phyloP scores from a whole-genome alignment of 192 early-diverging fungal genomes.

The Gigaspora rosea region DNA sequence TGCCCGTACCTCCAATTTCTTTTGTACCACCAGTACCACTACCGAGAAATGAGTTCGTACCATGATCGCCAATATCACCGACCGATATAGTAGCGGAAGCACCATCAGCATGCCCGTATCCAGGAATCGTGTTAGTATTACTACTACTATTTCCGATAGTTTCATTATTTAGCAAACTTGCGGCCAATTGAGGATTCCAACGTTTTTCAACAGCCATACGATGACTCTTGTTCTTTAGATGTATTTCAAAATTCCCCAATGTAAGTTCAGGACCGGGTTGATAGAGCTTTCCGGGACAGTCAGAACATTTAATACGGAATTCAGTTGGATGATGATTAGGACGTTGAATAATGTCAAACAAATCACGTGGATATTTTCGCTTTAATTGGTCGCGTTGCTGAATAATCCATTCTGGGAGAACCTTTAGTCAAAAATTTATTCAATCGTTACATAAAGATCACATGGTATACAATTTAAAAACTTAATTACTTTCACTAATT shows the following conservation, averaged over 20 bases:
- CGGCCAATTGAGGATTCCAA: not conserved
- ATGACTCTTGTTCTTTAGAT: conserved; percentile 48
- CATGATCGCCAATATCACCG: too few relatives aligned
- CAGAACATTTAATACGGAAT: conserved; percentile 46
- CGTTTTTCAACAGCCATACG: conserved; percentile 35
- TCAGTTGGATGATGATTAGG: conserved; percentile 33
- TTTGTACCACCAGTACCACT: too few relatives aligned
- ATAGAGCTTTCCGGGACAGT: conserved; percentile 57
- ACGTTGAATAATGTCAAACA: conserved; percentile 49
- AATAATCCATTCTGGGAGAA: conserved; percentile 45
- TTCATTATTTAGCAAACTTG: not conserved
- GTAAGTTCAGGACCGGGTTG: conserved; percentile 48
- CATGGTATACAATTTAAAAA: not conserved
- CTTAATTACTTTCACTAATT: too few relatives aligned
- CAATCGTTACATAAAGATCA: not conserved
- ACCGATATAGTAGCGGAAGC: too few relatives aligned
- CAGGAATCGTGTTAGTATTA: not conserved
- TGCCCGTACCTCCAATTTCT: too few relatives aligned
- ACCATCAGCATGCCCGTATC: too few relatives aligned
- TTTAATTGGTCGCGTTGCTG: conserved; percentile 35
- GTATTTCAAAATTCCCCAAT: conserved; percentile 54
- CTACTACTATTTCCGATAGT: not conserved
- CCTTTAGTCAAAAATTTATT: conserved; percentile 8
- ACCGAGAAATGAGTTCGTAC: too few relatives aligned
- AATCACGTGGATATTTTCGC: conserved; percentile 48